Evolutionary conservation across 2,329 filamentous ascomycete species (phyloP).

Genomic region (Stachybotrys chlorohalonatus): DNA sequence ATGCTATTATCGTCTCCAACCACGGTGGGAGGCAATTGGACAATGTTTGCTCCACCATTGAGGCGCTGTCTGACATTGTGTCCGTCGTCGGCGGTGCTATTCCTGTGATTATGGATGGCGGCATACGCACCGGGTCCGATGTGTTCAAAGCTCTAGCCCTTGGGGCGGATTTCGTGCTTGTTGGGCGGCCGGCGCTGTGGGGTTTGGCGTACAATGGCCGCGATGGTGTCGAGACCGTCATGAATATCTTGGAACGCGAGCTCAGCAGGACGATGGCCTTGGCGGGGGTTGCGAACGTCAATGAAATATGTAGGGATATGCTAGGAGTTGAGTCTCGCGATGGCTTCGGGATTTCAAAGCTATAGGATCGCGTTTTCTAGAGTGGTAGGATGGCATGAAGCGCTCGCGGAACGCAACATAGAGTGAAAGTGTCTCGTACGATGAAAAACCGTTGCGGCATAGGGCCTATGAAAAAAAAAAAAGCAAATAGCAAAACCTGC

Average conservation of each 20-base stretch:
- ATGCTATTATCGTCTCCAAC: slow-evolving; percentile 23
- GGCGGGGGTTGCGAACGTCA: slow-evolving; percentile 2
- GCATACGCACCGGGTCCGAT: slow-evolving; percentile 24
- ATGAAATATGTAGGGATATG: slow-evolving; percentile 2
- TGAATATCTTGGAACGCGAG: slow-evolving; percentile 7
- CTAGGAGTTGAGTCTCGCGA: slow-evolving; percentile 1
- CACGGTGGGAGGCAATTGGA: slow-evolving; percentile 25
- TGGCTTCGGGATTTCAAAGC: slow-evolving; percentile 6
- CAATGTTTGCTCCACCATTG: slow-evolving; percentile 18
- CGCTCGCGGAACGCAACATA: no score
- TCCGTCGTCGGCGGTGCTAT: slow-evolving; percentile 11
- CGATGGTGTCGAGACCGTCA: slow-evolving; percentile 4
- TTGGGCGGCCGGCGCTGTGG: slow-evolving; percentile 7
- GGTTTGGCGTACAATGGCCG: slow-evolving; percentile 6
- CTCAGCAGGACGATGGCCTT: slow-evolving; percentile 6
- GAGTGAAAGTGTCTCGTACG: no score
- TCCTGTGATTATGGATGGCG: slow-evolving; percentile 20
- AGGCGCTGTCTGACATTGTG: slow-evolving; percentile 18
- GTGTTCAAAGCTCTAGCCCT: slow-evolving; percentile 24
- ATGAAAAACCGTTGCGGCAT: no score
- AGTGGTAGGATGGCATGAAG: not conserved
- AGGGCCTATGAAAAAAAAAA: no score
- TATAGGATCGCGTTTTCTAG: not conserved
- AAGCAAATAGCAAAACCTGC: no score
- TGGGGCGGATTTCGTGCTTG: slow-evolving; percentile 14